phyloP scores from a whole-genome alignment of 75 land plant species.

The Cunninghamia lanceolata region DNA sequence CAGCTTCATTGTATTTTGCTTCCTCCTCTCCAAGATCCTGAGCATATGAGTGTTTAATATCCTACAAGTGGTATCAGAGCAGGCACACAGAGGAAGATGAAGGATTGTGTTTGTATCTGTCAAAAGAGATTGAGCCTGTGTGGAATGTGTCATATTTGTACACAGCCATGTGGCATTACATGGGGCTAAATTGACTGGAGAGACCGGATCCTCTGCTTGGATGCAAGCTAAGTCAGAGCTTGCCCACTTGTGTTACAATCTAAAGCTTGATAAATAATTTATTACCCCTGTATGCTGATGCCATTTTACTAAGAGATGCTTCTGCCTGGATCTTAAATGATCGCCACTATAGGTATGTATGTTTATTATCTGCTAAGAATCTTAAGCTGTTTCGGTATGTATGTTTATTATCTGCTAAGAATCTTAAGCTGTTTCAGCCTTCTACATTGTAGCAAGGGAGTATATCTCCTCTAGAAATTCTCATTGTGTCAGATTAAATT shows the following conservation, averaged over 20 bases:
- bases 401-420: neutral
- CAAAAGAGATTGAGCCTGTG: too few relatives aligned
- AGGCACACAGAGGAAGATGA: too few relatives aligned
- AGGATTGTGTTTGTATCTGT: too few relatives aligned
- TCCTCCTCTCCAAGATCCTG: too few relatives aligned
- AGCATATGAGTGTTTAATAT: too few relatives aligned
- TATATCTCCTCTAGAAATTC: neutral
- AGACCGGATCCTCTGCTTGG: slow-evolving; percentile 66
- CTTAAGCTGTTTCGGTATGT: neutral
- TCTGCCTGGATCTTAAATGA: neutral
- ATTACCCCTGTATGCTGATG: neutral
- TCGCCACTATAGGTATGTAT: neutral
- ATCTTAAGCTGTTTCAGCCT: neutral
- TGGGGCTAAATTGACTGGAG: slow-evolving; percentile 31
- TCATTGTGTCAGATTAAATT: neutral
- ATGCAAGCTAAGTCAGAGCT: slow-evolving; percentile 90
- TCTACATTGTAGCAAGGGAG: neutral
- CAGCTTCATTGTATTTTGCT: too few relatives aligned
- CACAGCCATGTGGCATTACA: slow-evolving; percentile 37
- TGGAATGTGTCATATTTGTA: slow-evolving; percentile 59
- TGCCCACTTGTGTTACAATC: slow-evolving; percentile 84
- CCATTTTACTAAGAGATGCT: neutral
- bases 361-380: neutral
- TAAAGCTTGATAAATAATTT: slow-evolving; percentile 62
- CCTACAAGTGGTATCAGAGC: too few relatives aligned